Conservation (phyloP, 192 early-diverging fungal species). For the Dimargaris cristalligena region DNA sequence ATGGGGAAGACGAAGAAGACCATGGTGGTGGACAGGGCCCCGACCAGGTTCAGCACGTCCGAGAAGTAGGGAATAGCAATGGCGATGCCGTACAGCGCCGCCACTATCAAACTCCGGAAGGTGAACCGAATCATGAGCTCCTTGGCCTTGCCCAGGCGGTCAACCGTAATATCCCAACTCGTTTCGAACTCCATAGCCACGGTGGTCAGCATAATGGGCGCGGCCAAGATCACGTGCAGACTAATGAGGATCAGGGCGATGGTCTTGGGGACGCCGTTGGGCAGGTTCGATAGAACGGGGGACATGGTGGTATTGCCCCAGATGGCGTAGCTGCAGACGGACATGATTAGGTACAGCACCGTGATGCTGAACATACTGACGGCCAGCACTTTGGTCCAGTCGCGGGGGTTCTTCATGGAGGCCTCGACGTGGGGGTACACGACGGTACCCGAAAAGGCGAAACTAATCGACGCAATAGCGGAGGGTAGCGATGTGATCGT, state of each 20-base stretch:
- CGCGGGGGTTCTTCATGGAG: slow-evolving; percentile 50
- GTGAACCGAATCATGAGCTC: slow-evolving; percentile 37
- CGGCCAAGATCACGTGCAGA: slow-evolving; percentile 63
- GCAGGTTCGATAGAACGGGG: slow-evolving; percentile 56
- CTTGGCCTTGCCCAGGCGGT: slow-evolving; percentile 23
- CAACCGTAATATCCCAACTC: slow-evolving; percentile 38
- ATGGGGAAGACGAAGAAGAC: slow-evolving; percentile 75
- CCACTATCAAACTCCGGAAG: slow-evolving; percentile 38
- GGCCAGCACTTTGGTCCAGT: slow-evolving; percentile 51
- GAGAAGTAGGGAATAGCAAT: slow-evolving; percentile 62
- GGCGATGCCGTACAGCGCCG: slow-evolving; percentile 35
- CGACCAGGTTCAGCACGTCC: slow-evolving; percentile 64
- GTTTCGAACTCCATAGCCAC: slow-evolving; percentile 60
- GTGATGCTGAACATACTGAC: slow-evolving; percentile 45
- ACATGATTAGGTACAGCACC: slow-evolving; percentile 46
- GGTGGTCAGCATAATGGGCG: slow-evolving; percentile 58
- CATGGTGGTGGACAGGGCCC: slow-evolving; percentile 58
- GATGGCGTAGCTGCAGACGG: slow-evolving; percentile 50
- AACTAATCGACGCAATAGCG: slow-evolving; percentile 60
- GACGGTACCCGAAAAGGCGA: slow-evolving; percentile 69
- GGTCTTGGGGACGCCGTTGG: slow-evolving; percentile 37
- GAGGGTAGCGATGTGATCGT: slow-evolving; percentile 47
- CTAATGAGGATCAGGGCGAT: slow-evolving; percentile 58
- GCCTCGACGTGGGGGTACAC: slow-evolving; percentile 72
- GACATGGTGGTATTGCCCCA: slow-evolving; percentile 50